A percentile compares a stretch with the other conserved stretches of the same genome.
Conservation (phyloP, 257 asterid genomes). For the Solanum neorickii region DNA sequence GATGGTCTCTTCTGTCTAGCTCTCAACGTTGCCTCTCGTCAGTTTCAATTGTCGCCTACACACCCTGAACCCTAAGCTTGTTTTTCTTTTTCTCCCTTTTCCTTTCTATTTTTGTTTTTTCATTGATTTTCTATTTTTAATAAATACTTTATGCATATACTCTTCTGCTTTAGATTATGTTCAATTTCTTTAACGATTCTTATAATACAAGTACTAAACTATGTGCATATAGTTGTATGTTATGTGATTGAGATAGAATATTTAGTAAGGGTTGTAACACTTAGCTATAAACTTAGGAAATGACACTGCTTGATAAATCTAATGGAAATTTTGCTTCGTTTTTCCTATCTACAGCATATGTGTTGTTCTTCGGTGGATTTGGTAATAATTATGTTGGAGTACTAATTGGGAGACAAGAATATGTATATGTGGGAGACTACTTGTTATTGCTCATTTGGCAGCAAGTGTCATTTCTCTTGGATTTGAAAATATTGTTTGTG, state of each 20-base stretch:
- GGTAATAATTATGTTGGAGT: background rate
- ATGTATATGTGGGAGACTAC: background rate
- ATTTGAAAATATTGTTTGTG: background rate
- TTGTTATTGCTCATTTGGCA: background rate
- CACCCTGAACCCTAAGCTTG: background rate
- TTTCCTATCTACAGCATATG: background rate
- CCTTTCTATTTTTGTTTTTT: background rate
- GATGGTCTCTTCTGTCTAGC: background rate
- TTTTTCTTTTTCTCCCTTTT: background rate
- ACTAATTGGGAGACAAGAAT: background rate
- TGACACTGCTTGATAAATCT: background rate
- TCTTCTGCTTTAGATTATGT: background rate
- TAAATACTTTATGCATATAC: background rate
- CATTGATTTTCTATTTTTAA: background rate
- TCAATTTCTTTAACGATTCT: background rate
- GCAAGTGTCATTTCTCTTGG: background rate
- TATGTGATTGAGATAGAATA: background rate
- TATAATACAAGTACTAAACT: background rate
- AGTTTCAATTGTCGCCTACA: background rate
- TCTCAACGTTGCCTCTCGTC: background rate
- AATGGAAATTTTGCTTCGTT: background rate
- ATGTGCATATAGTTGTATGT: background rate
- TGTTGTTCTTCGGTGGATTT: background rate
- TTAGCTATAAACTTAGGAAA: background rate
- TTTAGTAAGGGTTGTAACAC: background rate